Conservation (phyloP, 2,329 filamentous ascomycete species). For the Colletotrichum sp. region DNA sequence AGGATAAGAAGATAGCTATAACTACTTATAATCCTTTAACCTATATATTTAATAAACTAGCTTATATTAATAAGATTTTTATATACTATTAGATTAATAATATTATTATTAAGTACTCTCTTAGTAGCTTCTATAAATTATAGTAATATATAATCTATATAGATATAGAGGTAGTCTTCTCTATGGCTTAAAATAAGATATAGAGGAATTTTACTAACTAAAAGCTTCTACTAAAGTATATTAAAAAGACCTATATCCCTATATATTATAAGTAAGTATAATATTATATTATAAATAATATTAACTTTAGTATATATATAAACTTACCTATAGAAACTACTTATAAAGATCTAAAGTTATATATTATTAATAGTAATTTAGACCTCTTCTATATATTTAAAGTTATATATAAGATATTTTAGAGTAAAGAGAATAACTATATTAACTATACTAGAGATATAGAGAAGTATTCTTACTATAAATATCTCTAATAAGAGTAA, state of each 20-base stretch:
- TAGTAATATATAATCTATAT: neutral
- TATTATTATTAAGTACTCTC: neutral
- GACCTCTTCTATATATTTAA: too few relatives aligned
- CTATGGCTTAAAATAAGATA: neutral
- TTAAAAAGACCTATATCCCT: too few relatives aligned
- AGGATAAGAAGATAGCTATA: neutral
- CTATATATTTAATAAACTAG: too few relatives aligned
- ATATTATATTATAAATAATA: too few relatives aligned
- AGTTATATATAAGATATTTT: neutral
- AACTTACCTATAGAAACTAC: too few relatives aligned
- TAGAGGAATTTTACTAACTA: too few relatives aligned
- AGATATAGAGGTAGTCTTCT: neutral
- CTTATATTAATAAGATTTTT: too few relatives aligned
- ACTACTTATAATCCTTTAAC: neutral
- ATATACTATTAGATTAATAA: neutral
- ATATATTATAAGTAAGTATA: too few relatives aligned
- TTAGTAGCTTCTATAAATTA: neutral
- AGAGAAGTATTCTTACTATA: neutral
- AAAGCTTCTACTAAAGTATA: too few relatives aligned
- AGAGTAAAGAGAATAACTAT: neutral
- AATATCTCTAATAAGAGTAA: neutral
- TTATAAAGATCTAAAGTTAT: too few relatives aligned
- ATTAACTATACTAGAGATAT: neutral
- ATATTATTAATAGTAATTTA: too few relatives aligned
- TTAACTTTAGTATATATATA: too few relatives aligned